These are phyloP conservation scores for Athelia psychrophila DNA, from an alignment of 1,284 basidiomycete species.

Conservation along the genomic window DNA sequence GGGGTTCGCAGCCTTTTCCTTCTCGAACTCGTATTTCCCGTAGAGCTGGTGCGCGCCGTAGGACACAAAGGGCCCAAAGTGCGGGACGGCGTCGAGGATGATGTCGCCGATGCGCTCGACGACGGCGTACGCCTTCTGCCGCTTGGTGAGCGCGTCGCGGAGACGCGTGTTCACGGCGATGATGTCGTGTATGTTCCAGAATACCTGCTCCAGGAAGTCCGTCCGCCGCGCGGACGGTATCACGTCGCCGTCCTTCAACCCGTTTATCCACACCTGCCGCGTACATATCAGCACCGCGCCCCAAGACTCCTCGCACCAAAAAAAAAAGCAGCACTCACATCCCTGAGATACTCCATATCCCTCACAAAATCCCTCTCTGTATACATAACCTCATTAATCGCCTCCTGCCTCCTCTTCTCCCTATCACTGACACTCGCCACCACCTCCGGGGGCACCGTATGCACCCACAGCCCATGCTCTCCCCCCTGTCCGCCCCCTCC, in stretches of 20 bases:
- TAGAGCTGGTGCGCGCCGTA: constrained; percentile 98
- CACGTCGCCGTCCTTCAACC: constrained; percentile 74
- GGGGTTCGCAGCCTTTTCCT: constrained; percentile 92
- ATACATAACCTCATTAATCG: constrained; percentile 99
- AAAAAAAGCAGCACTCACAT: constrained; percentile 52
- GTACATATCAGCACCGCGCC: background rate
- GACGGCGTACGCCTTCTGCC: constrained; percentile 93
- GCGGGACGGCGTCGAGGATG: constrained; percentile 83
- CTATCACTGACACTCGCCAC: constrained; percentile 88
- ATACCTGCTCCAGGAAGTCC: constrained; percentile 92
- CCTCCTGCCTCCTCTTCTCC: constrained; percentile 97
- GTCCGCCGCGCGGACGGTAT: constrained; percentile 77
- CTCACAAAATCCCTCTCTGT: constrained; percentile 98
- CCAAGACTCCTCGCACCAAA: constrained; percentile 2
- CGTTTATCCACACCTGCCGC: constrained; percentile 84
- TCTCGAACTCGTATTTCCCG: constrained; percentile 99
- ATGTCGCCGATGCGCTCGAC: constrained; percentile 94
- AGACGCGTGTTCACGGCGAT: constrained; percentile 88
- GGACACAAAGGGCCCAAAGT: constrained; percentile 90
- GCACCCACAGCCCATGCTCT: constrained; percentile 94
- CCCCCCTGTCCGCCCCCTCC: constrained; percentile 37
- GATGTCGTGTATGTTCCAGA: constrained; percentile 98
- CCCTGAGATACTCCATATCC: constrained; percentile 97
- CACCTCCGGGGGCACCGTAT: constrained; percentile 93
- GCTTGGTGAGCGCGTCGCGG: constrained; percentile 91